Percentiles rank a stretch among this genome's conserved stretches.
Conservation (phyloP, 192 early-diverging fungal species). For the Radiomyces spectabilis region DNA sequence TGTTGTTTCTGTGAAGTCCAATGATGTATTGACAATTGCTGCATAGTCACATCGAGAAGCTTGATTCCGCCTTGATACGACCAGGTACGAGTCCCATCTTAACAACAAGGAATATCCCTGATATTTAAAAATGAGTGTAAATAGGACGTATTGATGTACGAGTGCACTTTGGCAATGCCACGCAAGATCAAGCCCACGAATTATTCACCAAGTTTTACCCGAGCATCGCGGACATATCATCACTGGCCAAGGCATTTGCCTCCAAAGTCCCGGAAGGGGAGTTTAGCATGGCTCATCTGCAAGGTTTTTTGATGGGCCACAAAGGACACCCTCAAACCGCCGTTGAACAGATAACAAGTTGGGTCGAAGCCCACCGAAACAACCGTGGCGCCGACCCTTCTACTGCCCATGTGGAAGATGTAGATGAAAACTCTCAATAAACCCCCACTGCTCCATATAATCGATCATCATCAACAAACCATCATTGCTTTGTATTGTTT, state of each 20-base stretch:
- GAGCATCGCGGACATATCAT: slow-evolving; percentile 7
- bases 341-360: no score
- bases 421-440: no score
- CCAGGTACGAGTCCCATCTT: no score
- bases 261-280: slow-evolving; percentile 30
- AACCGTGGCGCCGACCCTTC: no score
- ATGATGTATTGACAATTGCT: background rate
- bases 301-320: slow-evolving; percentile 45
- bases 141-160: slow-evolving; percentile 56
- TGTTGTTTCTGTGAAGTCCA: background rate
- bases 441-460: no score
- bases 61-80: slow-evolving; percentile 70
- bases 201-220: slow-evolving; percentile 67
- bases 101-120: background rate
- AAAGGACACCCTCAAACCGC: slow-evolving; percentile 35
- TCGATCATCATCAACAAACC: no score
- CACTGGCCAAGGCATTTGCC: slow-evolving; percentile 29
- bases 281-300: slow-evolving; percentile 42
- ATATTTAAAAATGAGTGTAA: background rate
- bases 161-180: slow-evolving; percentile 51
- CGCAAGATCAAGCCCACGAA: slow-evolving; percentile 44
- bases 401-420: no score
- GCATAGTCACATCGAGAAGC: slow-evolving; percentile 47
- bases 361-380: no score
- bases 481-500: no score